Evolutionary conservation across 192 early-diverging fungal genomes (phyloP), one percentile per base, ranked within the genome.

Genomic region (Coemansia sp.): DNA sequence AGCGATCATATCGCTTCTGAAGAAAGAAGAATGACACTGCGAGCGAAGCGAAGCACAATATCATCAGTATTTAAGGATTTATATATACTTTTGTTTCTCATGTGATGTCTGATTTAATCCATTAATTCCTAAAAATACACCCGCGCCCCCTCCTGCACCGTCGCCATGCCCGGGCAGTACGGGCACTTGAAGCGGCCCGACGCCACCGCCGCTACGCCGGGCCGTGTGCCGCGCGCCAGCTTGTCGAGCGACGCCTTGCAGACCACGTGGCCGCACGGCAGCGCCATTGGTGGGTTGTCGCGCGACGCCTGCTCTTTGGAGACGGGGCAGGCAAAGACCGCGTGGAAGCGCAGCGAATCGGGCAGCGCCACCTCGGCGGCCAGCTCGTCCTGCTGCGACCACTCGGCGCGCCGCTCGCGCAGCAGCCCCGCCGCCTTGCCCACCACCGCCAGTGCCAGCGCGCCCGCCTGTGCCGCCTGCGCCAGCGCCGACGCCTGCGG

Each of bases 211-310:
- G n/a, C n/a, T n/a, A n/a, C 67, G 46, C 68, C 85, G 9, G 86
- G 87, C 65, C 86, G 73, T 40, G 77, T 82, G 15, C 90, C 91
- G 64, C 92, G 91, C 39, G 92, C 86, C 20, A 99, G 87, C 64
- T 93, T 87, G 8, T 85, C 82, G 60, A 99, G 79, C 74, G 92
- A 93, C 68, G 95, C 97, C 70, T 93, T 89, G 82, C 93, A 94
- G 36, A 99, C 89, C 0, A 98, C 94, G 72, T 99, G 98, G 14
- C 98, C 98, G 77, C 98, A 99, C 2, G 85, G 84, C 91, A 99
- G 89, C 93, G 94, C 94, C 94, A 97, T 98, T 0, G 98, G 98
- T 42, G 96, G 96, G 62, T 99, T 99, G n/a, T 88, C 86, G 20
- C 90, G 87, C 6, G 93, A 90, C 1, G 92, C 93, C 72, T 94